phyloP scores from a whole-genome alignment of 2,329 filamentous ascomycete species.

The Alternaria consortialis region DNA sequence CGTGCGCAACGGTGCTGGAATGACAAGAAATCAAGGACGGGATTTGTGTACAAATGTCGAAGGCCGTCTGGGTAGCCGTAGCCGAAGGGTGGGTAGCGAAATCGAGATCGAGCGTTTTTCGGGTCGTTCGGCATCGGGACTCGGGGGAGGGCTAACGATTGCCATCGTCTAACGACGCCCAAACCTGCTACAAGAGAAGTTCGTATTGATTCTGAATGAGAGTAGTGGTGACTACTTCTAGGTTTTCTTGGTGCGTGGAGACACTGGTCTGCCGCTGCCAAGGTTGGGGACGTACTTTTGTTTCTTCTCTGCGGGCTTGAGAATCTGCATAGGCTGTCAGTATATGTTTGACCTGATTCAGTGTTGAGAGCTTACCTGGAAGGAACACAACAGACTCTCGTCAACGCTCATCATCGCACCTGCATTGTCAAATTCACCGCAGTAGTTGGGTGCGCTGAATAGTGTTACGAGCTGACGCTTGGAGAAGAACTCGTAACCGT shows the following conservation, averaged over 20 bases:
- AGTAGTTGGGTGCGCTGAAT: slow-evolving; percentile 99
- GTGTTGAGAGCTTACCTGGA: slow-evolving; percentile 74
- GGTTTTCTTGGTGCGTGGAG: slow-evolving; percentile 74
- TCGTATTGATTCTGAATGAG: slow-evolving; percentile 51
- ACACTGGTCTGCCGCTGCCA: slow-evolving; percentile 74
- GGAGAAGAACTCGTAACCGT: slow-evolving; percentile 99
- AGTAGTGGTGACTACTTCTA: slow-evolving; percentile 63
- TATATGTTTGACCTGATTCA: not conserved
- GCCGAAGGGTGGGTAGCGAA: slow-evolving; percentile 46
- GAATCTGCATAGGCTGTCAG: slow-evolving; percentile 69
- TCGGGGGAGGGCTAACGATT: slow-evolving; percentile 46
- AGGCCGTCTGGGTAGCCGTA: slow-evolving; percentile 40
- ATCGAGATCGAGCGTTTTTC: slow-evolving; percentile 45
- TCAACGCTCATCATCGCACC: slow-evolving; percentile 99
- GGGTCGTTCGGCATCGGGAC: slow-evolving; percentile 41
- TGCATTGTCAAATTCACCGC: slow-evolving; percentile 98
- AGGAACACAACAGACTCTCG: slow-evolving; percentile 96
- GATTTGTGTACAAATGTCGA: slow-evolving; percentile 42
- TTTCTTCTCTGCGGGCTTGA: slow-evolving; percentile 99
- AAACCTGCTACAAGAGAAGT: slow-evolving; percentile 82
- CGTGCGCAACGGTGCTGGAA: slow-evolving; percentile 29
- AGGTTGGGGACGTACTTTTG: slow-evolving; percentile 96
- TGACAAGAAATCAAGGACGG: slow-evolving; percentile 30
- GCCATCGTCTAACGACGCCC: slow-evolving; percentile 77
- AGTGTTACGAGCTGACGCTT: slow-evolving; percentile 97